Evolutionary conservation across 345 rosid genomes (phyloP).

Genomic region (Carallia pectinifolia): DNA sequence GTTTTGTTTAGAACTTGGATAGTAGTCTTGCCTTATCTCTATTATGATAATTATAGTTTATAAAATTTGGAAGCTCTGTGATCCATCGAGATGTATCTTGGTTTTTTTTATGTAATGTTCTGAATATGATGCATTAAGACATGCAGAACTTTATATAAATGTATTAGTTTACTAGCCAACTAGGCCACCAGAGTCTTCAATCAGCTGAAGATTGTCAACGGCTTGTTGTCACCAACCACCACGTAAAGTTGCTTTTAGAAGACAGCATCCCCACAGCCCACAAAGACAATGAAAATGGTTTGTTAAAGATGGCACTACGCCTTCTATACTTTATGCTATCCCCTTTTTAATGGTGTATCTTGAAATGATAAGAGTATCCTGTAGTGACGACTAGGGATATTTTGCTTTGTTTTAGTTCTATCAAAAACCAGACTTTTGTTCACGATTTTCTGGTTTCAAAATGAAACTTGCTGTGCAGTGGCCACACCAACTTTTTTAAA

Average conservation of each 20-base stretch:
- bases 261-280: conserved; percentile 13
- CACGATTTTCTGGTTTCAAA: conserved; percentile 28
- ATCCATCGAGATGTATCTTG: not conserved
- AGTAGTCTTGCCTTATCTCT: not conserved
- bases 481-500: conserved; percentile 20
- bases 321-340: not conserved
- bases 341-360: not conserved
- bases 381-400: not conserved
- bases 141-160: conserved; percentile 20
- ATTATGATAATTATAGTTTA: not conserved
- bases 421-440: conserved; percentile 21
- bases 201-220: conserved; percentile 27
- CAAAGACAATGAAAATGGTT: conserved; percentile 1
- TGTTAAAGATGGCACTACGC: conserved; percentile 6
- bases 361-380: not conserved
- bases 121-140: conserved; percentile 9
- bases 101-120: not conserved
- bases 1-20: conserved; percentile 1
- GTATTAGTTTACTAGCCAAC: conserved; percentile 25
- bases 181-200: not conserved
- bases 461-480: conserved; percentile 15
- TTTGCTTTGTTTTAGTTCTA: conserved; percentile 3
- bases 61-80: conserved; percentile 5
- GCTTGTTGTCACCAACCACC: conserved; percentile 35
- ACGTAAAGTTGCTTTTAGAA: conserved; percentile 9